Evolutionary conservation across 2,329 filamentous ascomycete species (phyloP), one percentile per base, ranked within the genome.

Genomic region (Xylariales sp.): DNA sequence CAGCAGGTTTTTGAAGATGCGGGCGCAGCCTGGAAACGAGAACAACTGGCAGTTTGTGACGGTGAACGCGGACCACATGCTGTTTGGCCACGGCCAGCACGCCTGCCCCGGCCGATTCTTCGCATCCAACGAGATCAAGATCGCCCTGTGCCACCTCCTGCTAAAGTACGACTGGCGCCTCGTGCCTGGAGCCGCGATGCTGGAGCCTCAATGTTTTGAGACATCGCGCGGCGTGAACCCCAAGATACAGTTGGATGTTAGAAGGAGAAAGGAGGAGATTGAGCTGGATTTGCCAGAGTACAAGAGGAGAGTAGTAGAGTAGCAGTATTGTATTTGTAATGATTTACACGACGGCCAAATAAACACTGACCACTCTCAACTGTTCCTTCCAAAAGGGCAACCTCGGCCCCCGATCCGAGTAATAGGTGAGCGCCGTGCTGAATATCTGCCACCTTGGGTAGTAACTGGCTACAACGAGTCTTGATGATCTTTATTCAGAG

Each of bases 71-170:
- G 49, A 58, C 3, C 51, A 55, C 19, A 45, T 60, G 21, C 41
- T 42, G 12, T 70, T 67, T 41, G 66, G 66, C 5, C 56, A 69
- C 43, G 66, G 66, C 5, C 53, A 56, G 27, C 62, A 67, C 37
- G 63, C 65, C 5, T 60, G 56, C 38, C 55, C 56, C 3, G 51
- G 50, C 5, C 41, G 51, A 13, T 54, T 54, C 42, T 52, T 66
- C 48, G 61, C 60, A 2, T 50, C 50, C 7, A 58, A 60, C 34
- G 55, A 63, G 44, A 51, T 65, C 14, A 64, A 66, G 54, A 49
- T 54, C 19, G 43, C 44, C 29, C 38, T 52, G 21, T 52, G 50
- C 34, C 41, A 50, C 29, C 10, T 59, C 18, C 40, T 60, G 40
- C 47, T 60, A 24, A 59, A 60, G 44, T 60, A 56, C 39, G 56